Base-by-base conservation (phyloP, 1,284 basidiomycete species). In the Athelia sp. region DNA sequence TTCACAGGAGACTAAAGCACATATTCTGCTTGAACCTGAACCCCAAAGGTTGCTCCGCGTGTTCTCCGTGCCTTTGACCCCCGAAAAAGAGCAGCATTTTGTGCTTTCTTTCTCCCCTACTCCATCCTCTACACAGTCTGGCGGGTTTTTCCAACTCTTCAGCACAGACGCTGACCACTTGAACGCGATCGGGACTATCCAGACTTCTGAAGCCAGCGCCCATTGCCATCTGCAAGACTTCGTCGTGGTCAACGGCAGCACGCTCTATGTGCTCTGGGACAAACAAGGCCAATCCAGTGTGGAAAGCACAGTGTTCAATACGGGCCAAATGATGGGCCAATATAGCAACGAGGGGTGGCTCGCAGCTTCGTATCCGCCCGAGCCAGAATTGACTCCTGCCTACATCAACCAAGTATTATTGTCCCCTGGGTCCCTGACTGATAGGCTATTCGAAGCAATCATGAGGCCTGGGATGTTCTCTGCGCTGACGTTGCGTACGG, bases 391-490 rank as follows among this genome's bases (percentile, higher is more conserved):
- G 53, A 91, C 91, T 2, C 87, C 93, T n/a, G 79, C 84, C 9
- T 87, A 89, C 66, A 82, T 96, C 52, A 92, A 95, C 62, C 87
- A 92, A 57, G 74, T 88, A 45, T 76, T 95, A 49, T 71, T 86
- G 50, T 73, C 76, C 35, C 76, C 78, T 43, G 87, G 78, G n/a
- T 88, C 90, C 1, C 69, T 92, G 70, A 70, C 86, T 0, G 82
- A 85, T 51, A 85, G 84, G 51, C 94, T 93, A 66, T 76, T 93
- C 59, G 75, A 83, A 48, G 90, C 87, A 44, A 77, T 96, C 53
- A 82, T 94, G 73, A 77, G 84, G 38, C 93, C 94, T 0, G 91
- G 91, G 18, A 77, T 90, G 47, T 97, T 96, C 68, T 94, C 94
- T 3, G 73, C 80, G 1, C 68, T 87, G 32, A 91, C 91, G 6